Conservation (phyloP, 345 rosid genomes). For the Melaleuca alternifolia region DNA sequence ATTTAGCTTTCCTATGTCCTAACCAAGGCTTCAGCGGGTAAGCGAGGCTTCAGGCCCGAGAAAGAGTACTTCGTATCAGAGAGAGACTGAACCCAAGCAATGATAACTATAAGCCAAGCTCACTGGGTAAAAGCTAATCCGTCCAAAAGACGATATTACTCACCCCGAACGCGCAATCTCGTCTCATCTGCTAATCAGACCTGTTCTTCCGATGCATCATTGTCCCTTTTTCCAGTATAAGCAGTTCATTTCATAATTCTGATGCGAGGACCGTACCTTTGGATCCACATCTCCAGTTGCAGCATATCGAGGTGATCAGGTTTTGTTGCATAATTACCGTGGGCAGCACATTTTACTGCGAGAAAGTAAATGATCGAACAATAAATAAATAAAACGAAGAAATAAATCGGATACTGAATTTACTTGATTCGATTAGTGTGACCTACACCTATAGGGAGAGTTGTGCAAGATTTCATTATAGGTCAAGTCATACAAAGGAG, state of each 20-base stretch:
- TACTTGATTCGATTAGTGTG: too few species aligned
- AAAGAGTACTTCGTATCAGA: neutral
- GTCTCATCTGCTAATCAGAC: neutral
- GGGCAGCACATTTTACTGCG: neutral
- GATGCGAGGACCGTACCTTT: neutral
- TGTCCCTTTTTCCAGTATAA: neutral
- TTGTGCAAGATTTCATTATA: too few species aligned
- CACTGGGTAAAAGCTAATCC: neutral
- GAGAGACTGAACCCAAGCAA: neutral
- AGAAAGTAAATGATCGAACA: neutral
- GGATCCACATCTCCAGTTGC: neutral
- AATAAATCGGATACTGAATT: too few species aligned
- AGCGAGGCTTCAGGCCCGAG: neutral
- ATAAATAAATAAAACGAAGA: neutral
- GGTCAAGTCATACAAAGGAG: too few species aligned
- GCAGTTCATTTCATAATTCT: too few species aligned
- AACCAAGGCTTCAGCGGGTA: neutral
- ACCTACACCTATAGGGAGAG: too few species aligned
- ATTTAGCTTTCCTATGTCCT: neutral
- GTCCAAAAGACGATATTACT: neutral
- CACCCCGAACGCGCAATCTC: neutral
- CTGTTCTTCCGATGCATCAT: neutral
- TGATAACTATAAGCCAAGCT: neutral
- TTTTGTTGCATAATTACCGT: too few species aligned
- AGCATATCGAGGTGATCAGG: neutral